These are phyloP conservation scores for Grigorovia humatica DNA, from an alignment of 805 yeast species.

Conservation along the genomic window DNA sequence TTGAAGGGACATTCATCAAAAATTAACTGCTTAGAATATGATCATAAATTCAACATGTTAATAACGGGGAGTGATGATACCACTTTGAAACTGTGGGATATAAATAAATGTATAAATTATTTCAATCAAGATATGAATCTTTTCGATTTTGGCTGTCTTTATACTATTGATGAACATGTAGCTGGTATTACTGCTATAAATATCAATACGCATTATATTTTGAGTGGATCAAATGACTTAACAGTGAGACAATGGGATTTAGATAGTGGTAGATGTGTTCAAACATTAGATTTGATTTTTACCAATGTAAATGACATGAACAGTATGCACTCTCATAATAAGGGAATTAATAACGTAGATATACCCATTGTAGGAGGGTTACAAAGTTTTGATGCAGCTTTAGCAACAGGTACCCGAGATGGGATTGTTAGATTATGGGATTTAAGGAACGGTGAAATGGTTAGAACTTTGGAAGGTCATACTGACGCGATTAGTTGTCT, in stretches of 20 bases:
- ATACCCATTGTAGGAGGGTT: slow-evolving; percentile 50
- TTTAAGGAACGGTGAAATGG: slow-evolving; percentile 56
- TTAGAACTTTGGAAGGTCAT: slow-evolving; percentile 53
- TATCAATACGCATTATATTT: slow-evolving; percentile 41
- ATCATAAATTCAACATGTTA: slow-evolving; percentile 34
- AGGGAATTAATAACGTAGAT: not conserved
- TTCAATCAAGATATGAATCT: slow-evolving; percentile 13
- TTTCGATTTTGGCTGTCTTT: slow-evolving; percentile 29
- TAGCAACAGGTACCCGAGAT: slow-evolving; percentile 71
- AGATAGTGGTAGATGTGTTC: slow-evolving; percentile 52
- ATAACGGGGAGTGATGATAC: slow-evolving; percentile 56
- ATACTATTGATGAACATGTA: slow-evolving; percentile 52
- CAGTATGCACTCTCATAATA: not conserved
- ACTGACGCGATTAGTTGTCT: slow-evolving; percentile 57
- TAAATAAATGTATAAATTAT: slow-evolving; percentile 23
- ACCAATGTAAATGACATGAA: slow-evolving; percentile 1
- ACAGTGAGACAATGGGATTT: slow-evolving; percentile 73
- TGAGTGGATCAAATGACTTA: slow-evolving; percentile 61
- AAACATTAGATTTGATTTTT: slow-evolving; percentile 53
- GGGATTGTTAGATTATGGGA: slow-evolving; percentile 73
- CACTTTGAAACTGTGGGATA: slow-evolving; percentile 51
- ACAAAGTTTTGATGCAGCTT: slow-evolving; percentile 64
- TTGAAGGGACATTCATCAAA: slow-evolving; percentile 53
- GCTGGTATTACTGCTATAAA: slow-evolving; percentile 57
- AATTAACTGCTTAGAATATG: slow-evolving; percentile 51